Evolutionary conservation across 164 flowering plant genomes (phyloP), one percentile per base, ranked within the genome.

Genomic region (Umbellularia californica): DNA sequence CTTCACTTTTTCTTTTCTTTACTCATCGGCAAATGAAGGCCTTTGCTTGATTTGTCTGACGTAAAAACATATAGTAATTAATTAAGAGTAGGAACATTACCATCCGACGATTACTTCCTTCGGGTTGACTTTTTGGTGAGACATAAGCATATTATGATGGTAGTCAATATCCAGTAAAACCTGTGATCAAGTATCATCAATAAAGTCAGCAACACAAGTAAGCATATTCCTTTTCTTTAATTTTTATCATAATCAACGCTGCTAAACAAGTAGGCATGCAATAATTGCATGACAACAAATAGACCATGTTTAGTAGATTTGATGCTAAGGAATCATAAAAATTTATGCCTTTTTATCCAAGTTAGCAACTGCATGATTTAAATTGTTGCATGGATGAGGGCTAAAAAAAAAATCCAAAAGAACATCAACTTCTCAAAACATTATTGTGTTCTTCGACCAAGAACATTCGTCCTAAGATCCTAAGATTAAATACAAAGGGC

Each of bases 31-130:
- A 20, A 15, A 55, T 55, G 60, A 20, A 19, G 60, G 20, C 60
- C 3, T 14, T 55, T 20, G 6, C 12, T 55, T 41, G 47, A 55
- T 28, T 67, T 67, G 69, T 5, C 33, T 15, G 28, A 67, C n/a
- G 28, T 67, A 33, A 67, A 67, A 33, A 11, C 4, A 19, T 27
- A 67, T 2, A 15, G 17, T 14, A 67, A 33, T 67, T 25, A 28
- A 67, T 60, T 11, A 71, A 22, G 20, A 6, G 24, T n/a, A 58
- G 12, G 30, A 63, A 73, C 75, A 60, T 78, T 93, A 95, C 99
- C 99, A 96, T 88, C 99, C 99, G 68, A 96, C 99, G 80, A 96
- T 90, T 67, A 88, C 93, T 85, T 96, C 98, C 82, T 94, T 90
- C 0, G 98, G 99, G 74, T 96, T 96, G 81, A 96, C 99, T 77